Evolutionary conservation across 139 green algal species (phyloP).

Genomic region (Volvox reticuliferus): DNA sequence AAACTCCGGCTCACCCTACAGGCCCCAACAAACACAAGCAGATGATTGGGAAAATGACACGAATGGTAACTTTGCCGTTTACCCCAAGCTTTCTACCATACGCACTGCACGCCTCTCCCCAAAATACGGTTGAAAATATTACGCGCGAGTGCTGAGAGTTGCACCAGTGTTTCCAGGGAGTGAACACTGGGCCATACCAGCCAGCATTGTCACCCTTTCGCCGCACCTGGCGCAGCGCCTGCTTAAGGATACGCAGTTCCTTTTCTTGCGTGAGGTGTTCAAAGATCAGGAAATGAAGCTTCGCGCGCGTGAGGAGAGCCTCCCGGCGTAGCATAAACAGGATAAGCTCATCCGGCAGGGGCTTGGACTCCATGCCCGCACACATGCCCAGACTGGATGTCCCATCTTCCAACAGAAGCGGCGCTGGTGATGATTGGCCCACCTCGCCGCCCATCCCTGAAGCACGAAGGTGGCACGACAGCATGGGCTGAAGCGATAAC

Average conservation of each 20-base stretch:
- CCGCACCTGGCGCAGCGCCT: conserved; percentile 75
- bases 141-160: no score
- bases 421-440: not conserved
- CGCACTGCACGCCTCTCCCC: no score
- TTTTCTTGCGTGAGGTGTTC: conserved; percentile 71
- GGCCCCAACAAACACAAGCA: not conserved
- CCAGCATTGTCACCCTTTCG: no score
- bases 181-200: no score
- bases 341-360: conserved; percentile 75
- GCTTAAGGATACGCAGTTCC: conserved; percentile 67
- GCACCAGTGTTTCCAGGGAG: no score
- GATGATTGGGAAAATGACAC: not conserved
- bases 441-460: not conserved
- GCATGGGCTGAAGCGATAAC: no score
- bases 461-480: not conserved
- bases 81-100: no score
- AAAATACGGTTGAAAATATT: no score
- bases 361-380: not conserved
- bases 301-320: conserved; percentile 83
- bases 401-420: conserved; percentile 35
- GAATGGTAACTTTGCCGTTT: no score
- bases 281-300: conserved; percentile 82
- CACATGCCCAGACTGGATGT: not conserved
- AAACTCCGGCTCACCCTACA: conserved; percentile 86
- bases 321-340: conserved; percentile 81